Conservation (phyloP, 257 asterid species). For the Dorcoceras hygrometricum region DNA sequence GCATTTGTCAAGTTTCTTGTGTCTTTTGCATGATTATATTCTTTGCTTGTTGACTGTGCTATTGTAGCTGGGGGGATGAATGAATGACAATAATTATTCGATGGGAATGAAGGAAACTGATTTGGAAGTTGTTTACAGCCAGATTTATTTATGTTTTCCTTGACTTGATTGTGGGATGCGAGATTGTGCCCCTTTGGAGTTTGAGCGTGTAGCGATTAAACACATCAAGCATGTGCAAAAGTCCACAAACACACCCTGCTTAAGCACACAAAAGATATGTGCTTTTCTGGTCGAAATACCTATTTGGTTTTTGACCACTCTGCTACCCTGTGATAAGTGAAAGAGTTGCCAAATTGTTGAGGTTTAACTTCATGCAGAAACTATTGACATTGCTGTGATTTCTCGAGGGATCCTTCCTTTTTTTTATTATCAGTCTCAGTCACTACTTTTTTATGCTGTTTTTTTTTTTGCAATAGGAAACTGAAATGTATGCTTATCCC, state of each 20-base stretch:
- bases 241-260: neutral
- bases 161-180: no score
- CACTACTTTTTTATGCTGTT: neutral
- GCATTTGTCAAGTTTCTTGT: constrained; percentile 4
- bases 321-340: neutral
- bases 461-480: no score
- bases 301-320: neutral
- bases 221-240: no score
- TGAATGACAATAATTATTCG: neutral
- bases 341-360: neutral
- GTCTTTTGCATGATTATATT: neutral
- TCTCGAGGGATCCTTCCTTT: no score
- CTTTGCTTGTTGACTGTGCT: no score
- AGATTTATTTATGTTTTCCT: neutral
- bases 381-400: no score
- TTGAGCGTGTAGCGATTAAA: neutral
- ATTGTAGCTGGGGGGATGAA: neutral
- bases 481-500: no score
- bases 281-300: neutral
- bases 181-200: neutral
- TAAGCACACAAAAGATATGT: neutral
- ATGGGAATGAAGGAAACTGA: neutral
- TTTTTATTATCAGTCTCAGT: neutral
- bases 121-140: neutral
- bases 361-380: no score